phyloP scores from a whole-genome alignment of 176 grass and related monocot genomes.

The Oryza glumipatula region DNA sequence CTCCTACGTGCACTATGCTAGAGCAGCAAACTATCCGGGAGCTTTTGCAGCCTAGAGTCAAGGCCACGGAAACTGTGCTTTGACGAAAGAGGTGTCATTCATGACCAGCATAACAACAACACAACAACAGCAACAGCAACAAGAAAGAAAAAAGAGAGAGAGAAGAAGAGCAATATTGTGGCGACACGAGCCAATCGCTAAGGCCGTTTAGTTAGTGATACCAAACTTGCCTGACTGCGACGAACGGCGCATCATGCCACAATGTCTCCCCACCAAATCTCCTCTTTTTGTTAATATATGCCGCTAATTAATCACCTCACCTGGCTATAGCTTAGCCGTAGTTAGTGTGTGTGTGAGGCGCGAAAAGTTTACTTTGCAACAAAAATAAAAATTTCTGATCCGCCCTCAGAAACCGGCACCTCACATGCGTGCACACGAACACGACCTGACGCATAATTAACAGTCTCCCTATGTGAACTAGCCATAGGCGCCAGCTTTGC shows the following conservation, averaged over 20 bases:
- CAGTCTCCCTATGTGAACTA: constrained; percentile 42
- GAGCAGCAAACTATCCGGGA: not conserved
- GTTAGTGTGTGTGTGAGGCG: constrained; percentile 1
- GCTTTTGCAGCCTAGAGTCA: constrained; percentile 11
- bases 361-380: not conserved
- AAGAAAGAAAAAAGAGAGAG: not conserved
- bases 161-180: not conserved
- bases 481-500: not conserved
- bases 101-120: not conserved
- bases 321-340: not conserved
- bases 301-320: not conserved
- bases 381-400: not conserved
- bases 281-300: constrained; percentile 48
- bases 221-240: constrained; percentile 9
- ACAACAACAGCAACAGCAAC: not conserved
- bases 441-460: constrained; percentile 40
- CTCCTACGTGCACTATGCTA: not conserved
- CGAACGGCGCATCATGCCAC: constrained; percentile 28
- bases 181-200: constrained; percentile 13
- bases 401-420: constrained; percentile 16
- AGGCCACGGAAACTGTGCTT: constrained; percentile 3
- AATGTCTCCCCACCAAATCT: constrained; percentile 39
- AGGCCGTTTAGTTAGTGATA: too few relatives aligned
- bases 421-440: constrained; percentile 46
- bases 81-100: not conserved